phyloP scores from a whole-genome alignment of 2,329 filamentous ascomycete species.

The Pseudofabraea citricarpa region DNA sequence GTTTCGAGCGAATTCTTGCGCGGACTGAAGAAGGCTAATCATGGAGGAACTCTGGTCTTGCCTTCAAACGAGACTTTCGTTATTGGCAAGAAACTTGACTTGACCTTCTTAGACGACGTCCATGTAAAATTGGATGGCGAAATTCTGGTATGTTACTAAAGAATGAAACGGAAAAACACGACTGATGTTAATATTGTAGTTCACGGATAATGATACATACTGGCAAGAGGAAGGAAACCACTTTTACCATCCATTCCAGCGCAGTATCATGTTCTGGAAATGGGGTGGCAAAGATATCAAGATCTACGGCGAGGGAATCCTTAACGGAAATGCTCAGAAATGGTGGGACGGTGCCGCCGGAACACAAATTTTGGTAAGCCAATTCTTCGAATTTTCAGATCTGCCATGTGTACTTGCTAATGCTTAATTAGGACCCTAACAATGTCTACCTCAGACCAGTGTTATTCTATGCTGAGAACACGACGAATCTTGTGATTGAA shows the following conservation, averaged over 20 bases:
- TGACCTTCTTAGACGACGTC: conserved; percentile 56
- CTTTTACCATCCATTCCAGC: conserved; percentile 45
- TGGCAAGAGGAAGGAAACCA: conserved; percentile 47
- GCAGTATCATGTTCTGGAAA: conserved; percentile 57
- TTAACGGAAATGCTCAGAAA: conserved; percentile 18
- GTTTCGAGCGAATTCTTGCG: conserved; percentile 49
- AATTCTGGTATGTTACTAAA: conserved; percentile 33
- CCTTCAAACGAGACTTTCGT: conserved; percentile 35
- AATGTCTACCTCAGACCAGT: conserved; percentile 55
- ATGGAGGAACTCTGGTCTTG: conserved; percentile 52
- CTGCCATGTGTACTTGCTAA: conserved; percentile 1
- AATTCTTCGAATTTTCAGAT: not conserved
- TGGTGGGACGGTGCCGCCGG: conserved; percentile 26
- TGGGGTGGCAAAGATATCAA: conserved; percentile 59
- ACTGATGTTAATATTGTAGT: conserved; percentile 43
- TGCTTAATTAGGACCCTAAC: conserved; percentile 33
- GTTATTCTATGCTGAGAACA: conserved; percentile 57
- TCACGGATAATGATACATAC: conserved; percentile 61
- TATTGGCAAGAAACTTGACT: conserved; percentile 53
- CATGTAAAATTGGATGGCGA: conserved; percentile 57
- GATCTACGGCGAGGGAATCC: conserved; percentile 48
- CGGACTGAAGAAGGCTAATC: conserved; percentile 50
- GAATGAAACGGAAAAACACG: not conserved
- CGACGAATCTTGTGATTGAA: conserved; percentile 50
- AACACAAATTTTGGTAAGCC: conserved; percentile 35